Conservation (phyloP, 305 asterid species). For the Lippia alba region DNA sequence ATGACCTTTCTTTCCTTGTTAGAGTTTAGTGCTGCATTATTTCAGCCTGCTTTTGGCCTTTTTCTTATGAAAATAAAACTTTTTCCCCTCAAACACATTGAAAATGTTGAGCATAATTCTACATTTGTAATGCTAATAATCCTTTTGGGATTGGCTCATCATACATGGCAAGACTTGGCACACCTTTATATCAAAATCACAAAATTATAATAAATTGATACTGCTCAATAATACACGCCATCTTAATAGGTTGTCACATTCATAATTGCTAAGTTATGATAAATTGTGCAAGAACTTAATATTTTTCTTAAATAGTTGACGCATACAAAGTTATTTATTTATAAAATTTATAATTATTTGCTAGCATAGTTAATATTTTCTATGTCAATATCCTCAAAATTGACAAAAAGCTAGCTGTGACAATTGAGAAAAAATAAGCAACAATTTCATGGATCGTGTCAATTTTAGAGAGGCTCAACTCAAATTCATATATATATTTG, state of each 20-base stretch:
- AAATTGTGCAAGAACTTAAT: too few species aligned
- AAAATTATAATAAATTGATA: too few species aligned
- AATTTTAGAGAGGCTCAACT: conserved; percentile 24
- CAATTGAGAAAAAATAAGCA: conserved; percentile 3
- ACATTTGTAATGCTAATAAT: conserved; percentile 11
- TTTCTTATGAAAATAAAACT: conserved; percentile 12
- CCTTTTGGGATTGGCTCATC: conserved; percentile 1
- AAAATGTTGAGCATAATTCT: conserved; percentile 1
- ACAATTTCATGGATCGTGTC: conserved; percentile 14
- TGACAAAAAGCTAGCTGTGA: conserved; percentile 22
- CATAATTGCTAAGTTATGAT: too few species aligned
- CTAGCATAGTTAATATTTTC: neutral
- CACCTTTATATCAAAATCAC: conserved; percentile 2
- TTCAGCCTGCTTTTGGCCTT: conserved; percentile 25
- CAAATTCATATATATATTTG: neutral
- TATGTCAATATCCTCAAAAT: neutral
- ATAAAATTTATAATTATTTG: neutral
- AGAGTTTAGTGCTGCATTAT: conserved; percentile 40
- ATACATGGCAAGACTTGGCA: conserved; percentile 7
- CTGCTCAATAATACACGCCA: too few species aligned
- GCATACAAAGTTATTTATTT: too few species aligned
- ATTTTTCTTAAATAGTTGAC: too few species aligned
- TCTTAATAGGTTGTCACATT: too few species aligned
- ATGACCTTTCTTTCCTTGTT: neutral
- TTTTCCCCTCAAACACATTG: conserved; percentile 12